Evolutionary conservation across 768 basidiomycete species (phyloP), one percentile per base, ranked within the genome.

Genomic region (Hericium coralloides): DNA sequence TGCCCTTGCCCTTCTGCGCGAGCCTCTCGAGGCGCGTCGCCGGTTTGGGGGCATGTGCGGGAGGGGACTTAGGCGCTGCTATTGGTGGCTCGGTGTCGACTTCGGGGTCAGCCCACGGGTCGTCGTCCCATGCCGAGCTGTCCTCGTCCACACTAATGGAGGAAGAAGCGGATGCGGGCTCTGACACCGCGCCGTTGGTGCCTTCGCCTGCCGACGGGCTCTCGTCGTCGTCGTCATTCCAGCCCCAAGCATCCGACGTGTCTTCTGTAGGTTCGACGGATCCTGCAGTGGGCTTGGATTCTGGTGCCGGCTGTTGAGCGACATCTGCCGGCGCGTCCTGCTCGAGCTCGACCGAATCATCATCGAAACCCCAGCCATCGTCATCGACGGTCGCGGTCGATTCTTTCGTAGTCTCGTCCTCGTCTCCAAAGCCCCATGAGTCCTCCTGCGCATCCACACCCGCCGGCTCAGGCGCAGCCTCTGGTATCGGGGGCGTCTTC

Each of bases 171-270:
- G 50, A 25, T 31, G 23, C 52, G 22, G 57, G 45, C 4, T 56
- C 49, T 20, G 64, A 54, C 7, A 6, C 31, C 2, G 4, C 31
- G 7, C 31, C 31, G 6, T 31, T 31, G 3, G 72, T 63, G 4
- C 65, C 64, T 22, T 73, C 69, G 17, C 60, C 20, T n/a, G 36
- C n/a, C 68, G 12, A 68, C 67, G 8, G 65, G 52, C 6, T 26
- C 3, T 65, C 59, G 49, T 69, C 74, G 12, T 75, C 75, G 31
- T 82, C 81, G 43, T 83, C 81, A 39, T 88, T 83, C 83, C 83
- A 89, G 2, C 84, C 90, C 89, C 90, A 92, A 0, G 87, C 82
- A 62, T 85, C 83, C 15, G 69, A 73, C 9, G 80, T 69, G 60
- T 81, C 78, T 14, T 65, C 65, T 9, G 63, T 62, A 2, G 31